Percentiles rank a stretch among this genome's conserved stretches.
Evolutionary conservation across 2,329 filamentous ascomycete species (phyloP).

Genomic region (Westerdykella sp.): DNA sequence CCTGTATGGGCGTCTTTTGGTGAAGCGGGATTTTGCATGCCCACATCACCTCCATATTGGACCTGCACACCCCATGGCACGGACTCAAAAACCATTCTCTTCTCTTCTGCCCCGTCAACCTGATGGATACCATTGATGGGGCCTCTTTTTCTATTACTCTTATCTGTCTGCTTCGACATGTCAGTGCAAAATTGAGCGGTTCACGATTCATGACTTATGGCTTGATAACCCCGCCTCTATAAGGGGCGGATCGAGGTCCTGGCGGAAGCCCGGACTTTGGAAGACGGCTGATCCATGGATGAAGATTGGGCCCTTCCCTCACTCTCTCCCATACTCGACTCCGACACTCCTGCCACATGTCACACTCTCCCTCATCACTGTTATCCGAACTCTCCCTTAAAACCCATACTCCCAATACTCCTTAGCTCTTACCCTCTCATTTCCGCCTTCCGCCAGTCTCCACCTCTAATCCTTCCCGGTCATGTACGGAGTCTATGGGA

Average conservation of each 20-base stretch:
- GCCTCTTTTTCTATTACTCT: constrained; percentile 23
- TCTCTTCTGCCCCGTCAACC: constrained; percentile 14
- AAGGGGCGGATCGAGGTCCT: constrained; percentile 17
- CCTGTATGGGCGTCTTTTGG: not conserved
- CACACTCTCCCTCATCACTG: not conserved
- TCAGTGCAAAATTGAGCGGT: constrained; percentile 34
- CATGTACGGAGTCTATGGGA: not conserved
- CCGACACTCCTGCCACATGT: constrained; percentile 1
- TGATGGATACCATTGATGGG: constrained; percentile 30
- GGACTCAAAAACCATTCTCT: constrained; percentile 29
- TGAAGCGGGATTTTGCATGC: not conserved
- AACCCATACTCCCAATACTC: constrained; percentile 4
- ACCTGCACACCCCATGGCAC: not conserved
- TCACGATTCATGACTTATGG: constrained; percentile 41
- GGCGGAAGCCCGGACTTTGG: constrained; percentile 18
- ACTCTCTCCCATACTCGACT: constrained; percentile 7
- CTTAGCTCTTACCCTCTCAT: constrained; percentile 2
- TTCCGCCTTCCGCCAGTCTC: not conserved
- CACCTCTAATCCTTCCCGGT: not conserved
- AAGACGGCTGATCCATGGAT: constrained; percentile 3
- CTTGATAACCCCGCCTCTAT: constrained; percentile 35
- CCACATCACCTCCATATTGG: constrained; percentile 1
- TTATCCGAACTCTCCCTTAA: constrained; percentile 1
- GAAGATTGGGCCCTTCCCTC: constrained; percentile 2
- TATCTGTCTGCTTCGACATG: constrained; percentile 25